A percentile compares a stretch with the other conserved stretches of the same genome.
Evolutionary conservation across 1,139 yeast species (phyloP).

Genomic region (Geotrichum bryndzae): DNA sequence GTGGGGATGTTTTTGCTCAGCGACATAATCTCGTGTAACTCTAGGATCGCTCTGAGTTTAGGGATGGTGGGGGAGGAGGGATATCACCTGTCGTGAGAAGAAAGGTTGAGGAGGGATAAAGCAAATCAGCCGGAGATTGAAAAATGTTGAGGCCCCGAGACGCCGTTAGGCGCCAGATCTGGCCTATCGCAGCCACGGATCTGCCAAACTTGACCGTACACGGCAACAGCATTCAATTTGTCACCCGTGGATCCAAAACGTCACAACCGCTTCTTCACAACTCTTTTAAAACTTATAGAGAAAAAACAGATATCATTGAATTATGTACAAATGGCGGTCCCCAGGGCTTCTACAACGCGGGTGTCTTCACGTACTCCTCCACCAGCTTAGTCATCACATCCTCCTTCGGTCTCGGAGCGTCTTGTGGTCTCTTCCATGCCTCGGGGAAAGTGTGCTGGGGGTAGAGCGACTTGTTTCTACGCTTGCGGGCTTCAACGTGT

Average conservation of each 20-base stretch:
- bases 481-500: conserved; percentile 47
- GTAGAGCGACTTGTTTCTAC: conserved; percentile 33
- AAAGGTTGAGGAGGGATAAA: not conserved
- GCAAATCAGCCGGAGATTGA: not conserved
- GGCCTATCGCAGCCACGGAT: not conserved
- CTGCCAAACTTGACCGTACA: not conserved
- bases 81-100: not conserved
- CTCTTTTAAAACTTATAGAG: not conserved
- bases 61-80: not conserved
- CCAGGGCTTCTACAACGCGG: conserved; percentile 16
- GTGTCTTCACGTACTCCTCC: conserved; percentile 15
- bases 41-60: not conserved
- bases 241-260: not conserved
- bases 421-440: conserved; percentile 70
- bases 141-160: not conserved
- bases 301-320: conserved; percentile 38
- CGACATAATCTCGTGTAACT: conserved; percentile 2
- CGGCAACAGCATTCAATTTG: not conserved
- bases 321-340: conserved; percentile 6
- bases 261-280: not conserved
- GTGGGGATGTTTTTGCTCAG: conserved; percentile 17
- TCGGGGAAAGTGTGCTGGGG: conserved; percentile 55
- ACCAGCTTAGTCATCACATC: conserved; percentile 20
- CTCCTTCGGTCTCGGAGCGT: conserved; percentile 25
- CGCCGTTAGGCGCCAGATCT: not conserved